Evolutionary conservation across 2,329 filamentous ascomycete genomes (phyloP), one percentile per base, ranked within the genome.

Genomic region (Ophiostoma tasmaniense): DNA sequence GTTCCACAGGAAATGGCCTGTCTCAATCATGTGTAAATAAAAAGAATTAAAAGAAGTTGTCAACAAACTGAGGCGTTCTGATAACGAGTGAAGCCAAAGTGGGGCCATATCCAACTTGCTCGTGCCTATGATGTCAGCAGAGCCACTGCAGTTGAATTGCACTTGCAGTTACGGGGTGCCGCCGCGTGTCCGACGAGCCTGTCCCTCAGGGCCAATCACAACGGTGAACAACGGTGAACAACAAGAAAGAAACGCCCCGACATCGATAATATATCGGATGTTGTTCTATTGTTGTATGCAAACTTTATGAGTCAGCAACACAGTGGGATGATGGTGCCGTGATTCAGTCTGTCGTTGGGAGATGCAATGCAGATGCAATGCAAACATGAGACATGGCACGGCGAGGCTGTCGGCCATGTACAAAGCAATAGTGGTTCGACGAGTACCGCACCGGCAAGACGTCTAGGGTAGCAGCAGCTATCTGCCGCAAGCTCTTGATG

Each of bases 71-170:
- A n/a, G n/a, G n/a, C n/a, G n/a, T n/a, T n/a, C n/a, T n/a, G n/a
- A n/a, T n/a, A n/a, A n/a, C n/a, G n/a, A n/a, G n/a, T n/a, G n/a
- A n/a, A n/a, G n/a, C 10, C 50, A 55, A 55, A 55, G 50, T 55
- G 50, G 50, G 7, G 22, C 50, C 50, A 14, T 55, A 4, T 25
- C 22, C 50, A 55, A 28, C 50, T 55, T 55, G 50, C n/a, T 22
- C 50, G n/a, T 55, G 50, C 50, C 50, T 55, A 55, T 55, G 50
- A 55, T 55, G 50, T 55, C 50, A 55, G 22, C 22, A 55, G 50
- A 55, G 50, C 50, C 50, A 55, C 50, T 45, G 20, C 42, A n/a
- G n/a, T n/a, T n/a, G n/a, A n/a, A n/a, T n/a, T n/a, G n/a, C n/a
- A n/a, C n/a, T n/a, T n/a, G n/a, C n/a, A n/a, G n/a, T n/a, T n/a